Conservation (phyloP, 441 rosid genomes). For the Manihot esculenta region DNA sequence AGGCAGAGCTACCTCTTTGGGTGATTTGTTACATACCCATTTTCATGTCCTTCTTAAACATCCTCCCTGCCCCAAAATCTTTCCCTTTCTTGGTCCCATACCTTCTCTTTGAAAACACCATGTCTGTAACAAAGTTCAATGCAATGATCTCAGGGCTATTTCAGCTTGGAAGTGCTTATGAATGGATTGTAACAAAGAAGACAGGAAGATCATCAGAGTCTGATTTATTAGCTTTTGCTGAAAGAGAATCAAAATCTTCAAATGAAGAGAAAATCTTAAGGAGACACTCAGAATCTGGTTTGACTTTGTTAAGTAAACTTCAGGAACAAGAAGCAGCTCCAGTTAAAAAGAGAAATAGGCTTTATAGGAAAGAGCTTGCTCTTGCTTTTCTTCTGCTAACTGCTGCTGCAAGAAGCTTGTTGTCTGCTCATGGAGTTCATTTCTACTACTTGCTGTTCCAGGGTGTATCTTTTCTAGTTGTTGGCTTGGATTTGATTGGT, state of each 20-base stretch:
- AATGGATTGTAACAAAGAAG: constrained; percentile 93
- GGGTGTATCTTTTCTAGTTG: constrained; percentile 76
- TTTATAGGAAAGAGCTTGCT: constrained; percentile 77
- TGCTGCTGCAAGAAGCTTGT: constrained; percentile 78
- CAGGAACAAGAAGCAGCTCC: constrained; percentile 42
- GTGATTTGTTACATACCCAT: constrained; percentile 83
- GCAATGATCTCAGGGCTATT: constrained; percentile 96
- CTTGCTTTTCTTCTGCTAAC: constrained; percentile 83
- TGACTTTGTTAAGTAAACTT: constrained; percentile 63
- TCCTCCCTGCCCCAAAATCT: constrained; percentile 77
- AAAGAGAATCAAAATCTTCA: constrained; percentile 56
- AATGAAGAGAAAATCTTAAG: constrained; percentile 58
- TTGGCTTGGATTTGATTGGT: constrained; percentile 94
- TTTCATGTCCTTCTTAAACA: constrained; percentile 77
- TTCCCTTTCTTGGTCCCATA: constrained; percentile 90
- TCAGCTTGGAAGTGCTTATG: constrained; percentile 91
- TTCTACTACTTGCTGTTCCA: constrained; percentile 91
- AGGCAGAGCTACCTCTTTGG: constrained; percentile 86
- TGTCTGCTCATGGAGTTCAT: constrained; percentile 89
- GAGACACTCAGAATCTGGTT: constrained; percentile 72
- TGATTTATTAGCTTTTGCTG: constrained; percentile 71
- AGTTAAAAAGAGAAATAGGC: constrained; percentile 51
- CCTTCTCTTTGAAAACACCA: constrained; percentile 89
- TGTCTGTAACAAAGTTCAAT: constrained; percentile 94
- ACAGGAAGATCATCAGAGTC: constrained; percentile 89